Percentiles rank a stretch among this genome's conserved stretches.
phyloP scores from a whole-genome alignment of 2,329 filamentous ascomycete genomes.

The Sodiomyces alkalinus region DNA sequence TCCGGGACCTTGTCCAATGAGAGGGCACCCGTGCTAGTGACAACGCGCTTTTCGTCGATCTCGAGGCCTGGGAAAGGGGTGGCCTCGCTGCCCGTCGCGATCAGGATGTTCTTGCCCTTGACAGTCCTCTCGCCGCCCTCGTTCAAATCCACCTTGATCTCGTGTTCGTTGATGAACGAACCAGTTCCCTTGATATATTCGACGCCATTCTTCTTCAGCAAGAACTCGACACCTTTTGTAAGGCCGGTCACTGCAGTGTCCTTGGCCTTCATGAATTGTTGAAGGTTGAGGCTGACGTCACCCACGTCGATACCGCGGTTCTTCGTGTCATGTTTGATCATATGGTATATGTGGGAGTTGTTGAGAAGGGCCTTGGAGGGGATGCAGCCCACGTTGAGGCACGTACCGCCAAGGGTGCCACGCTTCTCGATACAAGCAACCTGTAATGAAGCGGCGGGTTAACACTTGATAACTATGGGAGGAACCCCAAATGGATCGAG shows the following conservation, averaged over 20 bases:
- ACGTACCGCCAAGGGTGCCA: slow-evolving; percentile 86
- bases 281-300: slow-evolving; percentile 90
- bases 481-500: slow-evolving; percentile 1
- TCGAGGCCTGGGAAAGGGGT: slow-evolving; percentile 93
- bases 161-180: slow-evolving; percentile 76
- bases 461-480: slow-evolving; percentile 1
- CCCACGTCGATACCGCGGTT: slow-evolving; percentile 93
- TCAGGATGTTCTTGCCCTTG: slow-evolving; percentile 91
- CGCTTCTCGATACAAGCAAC: slow-evolving; percentile 98
- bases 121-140: slow-evolving; percentile 85
- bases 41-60: slow-evolving; percentile 93
- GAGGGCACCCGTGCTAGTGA: slow-evolving; percentile 92
- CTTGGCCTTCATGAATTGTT: slow-evolving; percentile 97
- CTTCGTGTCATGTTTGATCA: slow-evolving; percentile 93
- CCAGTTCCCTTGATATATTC: slow-evolving; percentile 94
- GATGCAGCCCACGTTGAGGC: slow-evolving; percentile 97
- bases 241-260: slow-evolving; percentile 76
- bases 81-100: slow-evolving; percentile 88
- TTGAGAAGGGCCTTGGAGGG: slow-evolving; percentile 98
- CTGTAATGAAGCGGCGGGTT: slow-evolving; percentile 29
- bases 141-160: slow-evolving; percentile 75
- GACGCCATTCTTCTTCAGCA: slow-evolving; percentile 98
- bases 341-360: slow-evolving; percentile 97
- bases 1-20: slow-evolving; percentile 81
- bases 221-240: slow-evolving; percentile 94